Evolutionary conservation across 352 stramenopile species (phyloP).

Genomic region (Phytophthora ohioensis): DNA sequence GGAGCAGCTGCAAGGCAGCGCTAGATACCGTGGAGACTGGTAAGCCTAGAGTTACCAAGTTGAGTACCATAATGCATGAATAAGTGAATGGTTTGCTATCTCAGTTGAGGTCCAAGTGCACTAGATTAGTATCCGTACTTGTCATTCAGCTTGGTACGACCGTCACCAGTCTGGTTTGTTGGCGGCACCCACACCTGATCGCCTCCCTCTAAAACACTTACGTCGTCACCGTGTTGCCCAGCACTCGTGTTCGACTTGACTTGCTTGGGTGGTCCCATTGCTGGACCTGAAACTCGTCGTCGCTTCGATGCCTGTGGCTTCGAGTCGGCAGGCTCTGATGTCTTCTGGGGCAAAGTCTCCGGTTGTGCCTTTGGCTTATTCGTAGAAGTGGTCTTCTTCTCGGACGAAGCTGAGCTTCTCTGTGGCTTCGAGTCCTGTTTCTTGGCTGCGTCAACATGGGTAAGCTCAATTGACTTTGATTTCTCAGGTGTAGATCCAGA

Average conservation of each 20-base stretch:
- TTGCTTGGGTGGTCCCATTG: constrained; percentile 26
- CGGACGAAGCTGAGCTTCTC: neutral
- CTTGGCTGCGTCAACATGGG: neutral
- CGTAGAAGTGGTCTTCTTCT: constrained; percentile 7
- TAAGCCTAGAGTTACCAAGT: constrained; percentile 26
- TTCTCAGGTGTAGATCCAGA: constrained; percentile 3
- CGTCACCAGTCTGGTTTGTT: constrained; percentile 83
- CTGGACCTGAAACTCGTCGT: constrained; percentile 49
- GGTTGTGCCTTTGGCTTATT: constrained; percentile 4
- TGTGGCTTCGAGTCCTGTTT: neutral
- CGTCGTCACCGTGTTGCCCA: constrained; percentile 10
- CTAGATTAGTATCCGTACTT: constrained; percentile 81
- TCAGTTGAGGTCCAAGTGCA: too few relatives aligned
- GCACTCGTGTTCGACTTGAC: constrained; percentile 8
- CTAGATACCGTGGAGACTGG: constrained; percentile 29
- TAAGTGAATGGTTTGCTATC: neutral
- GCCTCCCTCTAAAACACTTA: constrained; percentile 67
- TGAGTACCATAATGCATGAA: constrained; percentile 32
- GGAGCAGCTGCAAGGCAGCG: constrained; percentile 54
- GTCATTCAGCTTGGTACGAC: constrained; percentile 83
- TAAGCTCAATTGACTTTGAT: neutral
- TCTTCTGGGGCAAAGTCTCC: constrained; percentile 6
- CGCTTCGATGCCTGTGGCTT: constrained; percentile 41
- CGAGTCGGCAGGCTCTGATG: neutral
- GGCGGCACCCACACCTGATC: constrained; percentile 86